Base-by-base conservation (phyloP, 352 stramenopile species). In the Pythium volutum region DNA sequence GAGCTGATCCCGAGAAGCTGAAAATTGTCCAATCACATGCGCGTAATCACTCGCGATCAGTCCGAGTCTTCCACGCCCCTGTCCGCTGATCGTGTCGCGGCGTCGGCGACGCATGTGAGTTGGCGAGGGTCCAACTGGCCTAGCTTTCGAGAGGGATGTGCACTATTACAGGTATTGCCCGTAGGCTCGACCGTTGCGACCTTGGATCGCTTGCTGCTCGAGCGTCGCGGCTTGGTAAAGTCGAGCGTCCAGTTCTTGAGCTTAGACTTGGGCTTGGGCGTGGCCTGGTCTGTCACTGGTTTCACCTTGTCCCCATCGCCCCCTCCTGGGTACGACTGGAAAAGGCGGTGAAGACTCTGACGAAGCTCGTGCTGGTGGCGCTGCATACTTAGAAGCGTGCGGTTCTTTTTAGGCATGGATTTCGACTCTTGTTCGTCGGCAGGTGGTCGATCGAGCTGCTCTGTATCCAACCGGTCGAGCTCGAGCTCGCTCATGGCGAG, bases 401-500 rank as follows among this genome's bases (percentile, higher is more conserved):
- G 39, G 31, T 59, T 66, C 26, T 42, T 53, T 29, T 58, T 62
- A 8, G 42, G 8, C 41, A 27, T 54, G 38, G 36, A 41, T 22
- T 57, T 42, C 41, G 27, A 9, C 22, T 27, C 20, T 4, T 63
- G 33, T 8, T 36, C 20, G 7, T 63, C 42, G 39, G 41, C 26
- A 14, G 12, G 25, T 45, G 27, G 18, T 10, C 26, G 34, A n/a
- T 29, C 27, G 1, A 56, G 41, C 49, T n/a, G n/a, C n/a, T 64
- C 26, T 6, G 29, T 48, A 23, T 72, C 65, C 7, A 79, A 45
- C 11, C 31, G 48, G 23, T 52, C 45, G 31, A 75, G 62, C 14
- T 77, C 62, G 8, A 67, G 20, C n/a, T 79, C 66, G 16, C 29
- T 56, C 36, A 75, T 55, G 0, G 16, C 29, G 22, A 75, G 36